These are phyloP conservation scores for Vachellia collinsii DNA, from an alignment of 306 rosid species.

Conservation along the genomic window DNA sequence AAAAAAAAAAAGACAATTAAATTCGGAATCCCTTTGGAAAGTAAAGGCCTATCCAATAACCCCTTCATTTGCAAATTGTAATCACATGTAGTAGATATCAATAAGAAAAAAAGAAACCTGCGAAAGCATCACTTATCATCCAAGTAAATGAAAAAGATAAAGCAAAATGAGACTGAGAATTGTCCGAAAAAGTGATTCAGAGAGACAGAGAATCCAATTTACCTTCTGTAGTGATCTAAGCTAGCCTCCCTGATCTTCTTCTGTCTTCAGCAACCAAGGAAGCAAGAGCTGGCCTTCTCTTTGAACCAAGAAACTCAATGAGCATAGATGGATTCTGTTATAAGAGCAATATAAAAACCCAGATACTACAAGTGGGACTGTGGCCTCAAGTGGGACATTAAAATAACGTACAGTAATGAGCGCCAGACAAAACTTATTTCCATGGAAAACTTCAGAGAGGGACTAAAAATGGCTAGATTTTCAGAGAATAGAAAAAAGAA, in stretches of 20 bases:
- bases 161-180: constrained; percentile 48
- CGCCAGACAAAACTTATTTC: constrained; percentile 66
- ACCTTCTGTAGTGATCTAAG: constrained; percentile 70
- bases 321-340: constrained; percentile 57
- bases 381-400: constrained; percentile 49
- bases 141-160: constrained; percentile 73
- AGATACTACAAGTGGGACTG: constrained; percentile 35
- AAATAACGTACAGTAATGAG: constrained; percentile 47
- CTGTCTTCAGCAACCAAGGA: constrained; percentile 60
- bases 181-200: constrained; percentile 42
- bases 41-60: constrained; percentile 38
- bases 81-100: constrained; percentile 41
- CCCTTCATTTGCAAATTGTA: constrained; percentile 39
- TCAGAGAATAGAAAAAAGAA: constrained; percentile 28
- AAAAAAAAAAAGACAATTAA: constrained; percentile 33
- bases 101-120: constrained; percentile 32
- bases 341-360: constrained; percentile 59
- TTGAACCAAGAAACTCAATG: constrained; percentile 55
- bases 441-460: constrained; percentile 42
- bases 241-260: constrained; percentile 69
- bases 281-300: constrained; percentile 55
- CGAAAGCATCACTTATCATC: constrained; percentile 83
- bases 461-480: constrained; percentile 35
- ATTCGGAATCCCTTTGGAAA: constrained; percentile 45
- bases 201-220: constrained; percentile 58